These are phyloP conservation scores for Blepharisma stoltei DNA, from an alignment of 73 alveolate genomes.

Conservation along the genomic window DNA sequence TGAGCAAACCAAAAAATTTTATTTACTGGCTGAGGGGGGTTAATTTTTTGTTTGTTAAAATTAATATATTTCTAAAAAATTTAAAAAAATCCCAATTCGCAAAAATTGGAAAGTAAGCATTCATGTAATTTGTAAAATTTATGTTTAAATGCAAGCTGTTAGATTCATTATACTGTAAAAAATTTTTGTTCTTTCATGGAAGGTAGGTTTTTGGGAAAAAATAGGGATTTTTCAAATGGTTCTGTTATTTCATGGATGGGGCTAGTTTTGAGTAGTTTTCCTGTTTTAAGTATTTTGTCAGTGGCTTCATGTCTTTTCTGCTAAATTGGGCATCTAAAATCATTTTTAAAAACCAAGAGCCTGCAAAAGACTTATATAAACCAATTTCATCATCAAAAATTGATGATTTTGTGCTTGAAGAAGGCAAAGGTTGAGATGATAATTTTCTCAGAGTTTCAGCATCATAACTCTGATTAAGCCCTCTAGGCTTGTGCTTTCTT, in stretches of 20 bases:
- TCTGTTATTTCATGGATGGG: too few relatives aligned
- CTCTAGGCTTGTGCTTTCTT: background rate
- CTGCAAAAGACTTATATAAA: background rate
- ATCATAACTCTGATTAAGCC: background rate
- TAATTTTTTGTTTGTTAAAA: too few relatives aligned
- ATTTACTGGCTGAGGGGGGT: too few relatives aligned
- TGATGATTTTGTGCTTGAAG: background rate
- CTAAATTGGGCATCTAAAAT: constrained; percentile 24
- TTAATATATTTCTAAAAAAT: too few relatives aligned
- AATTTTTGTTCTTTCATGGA: too few relatives aligned
- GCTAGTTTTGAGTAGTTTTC: background rate
- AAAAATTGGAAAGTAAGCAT: too few relatives aligned
- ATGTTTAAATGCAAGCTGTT: too few relatives aligned
- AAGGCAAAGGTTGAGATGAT: background rate
- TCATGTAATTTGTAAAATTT: too few relatives aligned
- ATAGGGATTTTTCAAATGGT: too few relatives aligned
- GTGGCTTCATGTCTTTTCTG: constrained; percentile 7
- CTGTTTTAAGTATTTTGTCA: background rate
- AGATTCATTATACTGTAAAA: too few relatives aligned
- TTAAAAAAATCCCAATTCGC: too few relatives aligned
- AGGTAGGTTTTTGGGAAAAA: too few relatives aligned
- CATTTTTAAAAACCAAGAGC: background rate
- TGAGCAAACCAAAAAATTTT: background rate
- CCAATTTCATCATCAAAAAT: background rate
- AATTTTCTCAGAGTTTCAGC: background rate